These are phyloP conservation scores for Corylus americana DNA, from an alignment of 306 rosid genomes.

Conservation along the genomic window DNA sequence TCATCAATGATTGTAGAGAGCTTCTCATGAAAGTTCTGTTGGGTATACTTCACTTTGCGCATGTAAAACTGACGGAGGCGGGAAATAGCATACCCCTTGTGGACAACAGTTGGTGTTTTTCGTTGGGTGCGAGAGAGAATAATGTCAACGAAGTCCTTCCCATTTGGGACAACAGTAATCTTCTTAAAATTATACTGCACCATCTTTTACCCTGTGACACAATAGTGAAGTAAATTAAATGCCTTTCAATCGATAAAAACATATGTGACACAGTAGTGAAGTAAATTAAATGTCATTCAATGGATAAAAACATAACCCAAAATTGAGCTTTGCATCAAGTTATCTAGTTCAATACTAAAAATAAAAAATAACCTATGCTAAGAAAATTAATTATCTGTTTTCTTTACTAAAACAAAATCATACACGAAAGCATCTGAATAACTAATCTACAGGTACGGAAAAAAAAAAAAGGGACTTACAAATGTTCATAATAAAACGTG, in stretches of 20 bases:
- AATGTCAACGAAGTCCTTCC: conserved; percentile 77
- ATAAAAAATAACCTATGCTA: no score
- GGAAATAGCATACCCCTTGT: conserved; percentile 79
- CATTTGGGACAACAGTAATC: conserved; percentile 89
- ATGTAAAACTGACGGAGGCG: conserved; percentile 82
- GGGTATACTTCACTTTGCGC: conserved; percentile 90
- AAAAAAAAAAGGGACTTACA: no score
- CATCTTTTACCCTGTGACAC: conserved; percentile 37
- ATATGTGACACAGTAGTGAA: not conserved
- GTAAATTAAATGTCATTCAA: not conserved
- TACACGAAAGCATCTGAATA: no score
- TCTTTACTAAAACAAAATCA: no score
- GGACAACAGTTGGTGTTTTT: conserved; percentile 87
- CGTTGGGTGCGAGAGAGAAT: conserved; percentile 86
- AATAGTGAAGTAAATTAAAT: not conserved
- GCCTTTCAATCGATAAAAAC: no score
- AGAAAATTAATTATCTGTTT: not conserved
- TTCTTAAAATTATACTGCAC: conserved; percentile 87
- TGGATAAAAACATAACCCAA: no score
- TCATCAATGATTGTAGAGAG: conserved; percentile 76
- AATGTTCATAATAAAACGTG: no score
- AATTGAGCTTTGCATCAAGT: no score
- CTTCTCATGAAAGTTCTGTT: conserved; percentile 69
- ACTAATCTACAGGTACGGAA: no score
- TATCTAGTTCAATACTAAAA: no score